Evolutionary conservation across 2,329 filamentous ascomycete species (phyloP).

Genomic region (Ophiostoma tasmaniense): DNA sequence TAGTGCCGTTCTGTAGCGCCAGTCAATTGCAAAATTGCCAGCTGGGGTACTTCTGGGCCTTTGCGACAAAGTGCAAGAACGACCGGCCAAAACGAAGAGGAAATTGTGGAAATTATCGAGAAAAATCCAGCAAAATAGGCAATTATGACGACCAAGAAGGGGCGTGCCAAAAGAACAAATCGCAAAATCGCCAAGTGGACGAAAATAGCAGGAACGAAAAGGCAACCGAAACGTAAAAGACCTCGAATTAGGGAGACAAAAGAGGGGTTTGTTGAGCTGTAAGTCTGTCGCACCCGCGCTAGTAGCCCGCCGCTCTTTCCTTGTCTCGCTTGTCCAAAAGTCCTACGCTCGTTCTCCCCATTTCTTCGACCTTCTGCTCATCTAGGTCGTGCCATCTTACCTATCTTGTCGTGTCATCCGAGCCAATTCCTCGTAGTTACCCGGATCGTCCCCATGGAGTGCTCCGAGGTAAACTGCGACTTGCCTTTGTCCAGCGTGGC

Average conservation of each 20-base stretch:
- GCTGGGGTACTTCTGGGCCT: background rate
- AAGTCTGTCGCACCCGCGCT: conserved; percentile 12
- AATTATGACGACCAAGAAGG: background rate
- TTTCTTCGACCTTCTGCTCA: conserved; percentile 2
- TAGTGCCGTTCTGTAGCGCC: conserved; percentile 5
- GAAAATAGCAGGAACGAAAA: background rate
- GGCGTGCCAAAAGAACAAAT: background rate
- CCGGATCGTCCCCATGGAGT: conserved; percentile 15
- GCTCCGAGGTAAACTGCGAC: conserved; percentile 11
- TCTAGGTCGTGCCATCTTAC: conserved; percentile 4
- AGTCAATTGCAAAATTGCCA: background rate
- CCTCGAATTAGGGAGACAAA: conserved; percentile 5
- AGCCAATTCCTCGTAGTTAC: conserved; percentile 3
- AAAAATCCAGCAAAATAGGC: background rate
- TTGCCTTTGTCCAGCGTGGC: background rate
- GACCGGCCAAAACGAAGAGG: conserved; percentile 1
- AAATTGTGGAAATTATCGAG: background rate
- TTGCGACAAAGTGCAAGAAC: background rate
- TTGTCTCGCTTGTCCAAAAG: conserved; percentile 12
- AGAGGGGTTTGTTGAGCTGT: conserved; percentile 12
- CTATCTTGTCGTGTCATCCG: conserved; percentile 7
- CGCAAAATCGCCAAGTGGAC: background rate
- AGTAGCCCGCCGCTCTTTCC: conserved; percentile 11
- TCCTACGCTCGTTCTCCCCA: conserved; percentile 13
- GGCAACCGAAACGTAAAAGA: conserved; percentile 1